Evolutionary conservation across 495 filamentous ascomycete species (phyloP).

Genomic region (Hypoxylon fuscum): DNA sequence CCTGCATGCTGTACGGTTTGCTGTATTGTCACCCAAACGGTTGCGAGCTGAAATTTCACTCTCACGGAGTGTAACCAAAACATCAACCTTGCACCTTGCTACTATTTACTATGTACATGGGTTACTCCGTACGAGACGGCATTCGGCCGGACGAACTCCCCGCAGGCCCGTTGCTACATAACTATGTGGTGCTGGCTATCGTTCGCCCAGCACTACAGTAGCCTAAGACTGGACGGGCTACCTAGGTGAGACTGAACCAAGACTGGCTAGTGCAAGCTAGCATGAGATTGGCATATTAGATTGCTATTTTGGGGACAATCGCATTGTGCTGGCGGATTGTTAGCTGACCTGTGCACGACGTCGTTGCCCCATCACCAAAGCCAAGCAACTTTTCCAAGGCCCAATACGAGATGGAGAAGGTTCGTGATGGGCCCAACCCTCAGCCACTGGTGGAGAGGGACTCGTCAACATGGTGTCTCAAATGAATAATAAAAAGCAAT

Average conservation of each 20-base stretch:
- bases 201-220: no score
- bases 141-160: no score
- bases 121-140: no score
- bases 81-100: no score
- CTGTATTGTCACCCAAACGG: neutral
- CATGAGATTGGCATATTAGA: neutral
- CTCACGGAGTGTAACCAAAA: neutral
- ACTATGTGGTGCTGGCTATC: no score
- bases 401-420: constrained; percentile 27
- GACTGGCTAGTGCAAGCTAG: neutral
- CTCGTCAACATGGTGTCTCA: neutral
- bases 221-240: no score
- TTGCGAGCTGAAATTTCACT: constrained; percentile 1
- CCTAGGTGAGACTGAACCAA: neutral
- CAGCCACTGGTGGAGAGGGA: constrained; percentile 4
- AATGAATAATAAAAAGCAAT: constrained; percentile 10
- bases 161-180: no score
- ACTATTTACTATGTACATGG: no score
- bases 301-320: constrained; percentile 22
- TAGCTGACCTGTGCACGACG: constrained; percentile 17
- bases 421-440: constrained; percentile 1
- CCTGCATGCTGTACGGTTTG: neutral
- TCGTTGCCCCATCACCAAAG: constrained; percentile 18
- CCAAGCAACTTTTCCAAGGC: constrained; percentile 11
- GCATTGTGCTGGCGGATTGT: constrained; percentile 1